These are phyloP conservation scores for Calocybe cyanea DNA, from an alignment of 768 basidiomycete species.

Conservation along the genomic window DNA sequence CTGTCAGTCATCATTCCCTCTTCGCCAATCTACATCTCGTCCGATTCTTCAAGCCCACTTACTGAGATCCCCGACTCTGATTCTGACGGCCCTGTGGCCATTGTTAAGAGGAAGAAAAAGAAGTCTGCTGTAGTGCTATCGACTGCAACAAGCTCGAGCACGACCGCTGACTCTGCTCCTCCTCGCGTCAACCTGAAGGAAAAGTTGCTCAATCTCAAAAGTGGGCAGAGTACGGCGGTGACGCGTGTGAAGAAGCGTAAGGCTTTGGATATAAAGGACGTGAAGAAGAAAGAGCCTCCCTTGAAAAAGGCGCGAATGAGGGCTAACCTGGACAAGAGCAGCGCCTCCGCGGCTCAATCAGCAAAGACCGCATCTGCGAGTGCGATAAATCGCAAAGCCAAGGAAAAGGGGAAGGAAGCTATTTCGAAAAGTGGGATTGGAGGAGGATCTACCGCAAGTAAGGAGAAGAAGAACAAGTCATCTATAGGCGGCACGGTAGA, in stretches of 20 bases:
- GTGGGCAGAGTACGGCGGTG: conserved; percentile 21
- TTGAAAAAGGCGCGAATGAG: conserved; percentile 25
- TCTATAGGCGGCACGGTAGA: neutral
- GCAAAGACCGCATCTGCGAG: neutral
- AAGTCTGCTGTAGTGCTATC: neutral
- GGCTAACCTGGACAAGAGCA: neutral
- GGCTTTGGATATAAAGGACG: conserved; percentile 5
- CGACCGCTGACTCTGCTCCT: neutral
- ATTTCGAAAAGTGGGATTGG: neutral
- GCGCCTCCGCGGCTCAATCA: neutral
- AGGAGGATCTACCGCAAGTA: neutral
- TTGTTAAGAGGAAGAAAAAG: conserved; percentile 13
- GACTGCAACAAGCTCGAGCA: neutral
- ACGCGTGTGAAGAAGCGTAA: conserved; percentile 33
- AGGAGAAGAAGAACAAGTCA: conserved; percentile 10
- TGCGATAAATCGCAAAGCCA: conserved; percentile 7
- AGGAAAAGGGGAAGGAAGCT: conserved; percentile 9
- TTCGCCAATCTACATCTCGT: conserved; percentile 15
- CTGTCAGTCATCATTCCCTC: neutral
- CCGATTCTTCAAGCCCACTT: conserved; percentile 14
- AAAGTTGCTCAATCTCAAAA: conserved; percentile 12
- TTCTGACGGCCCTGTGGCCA: conserved; percentile 3
- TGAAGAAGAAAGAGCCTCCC: conserved; percentile 24
- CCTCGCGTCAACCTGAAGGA: conserved; percentile 8
- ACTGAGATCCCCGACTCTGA: conserved; percentile 6